A percentile compares a stretch with the other conserved stretches of the same genome.
Evolutionary conservation across 805 yeast species (phyloP).

Genomic region (Metschnikowia kofuensis): DNA sequence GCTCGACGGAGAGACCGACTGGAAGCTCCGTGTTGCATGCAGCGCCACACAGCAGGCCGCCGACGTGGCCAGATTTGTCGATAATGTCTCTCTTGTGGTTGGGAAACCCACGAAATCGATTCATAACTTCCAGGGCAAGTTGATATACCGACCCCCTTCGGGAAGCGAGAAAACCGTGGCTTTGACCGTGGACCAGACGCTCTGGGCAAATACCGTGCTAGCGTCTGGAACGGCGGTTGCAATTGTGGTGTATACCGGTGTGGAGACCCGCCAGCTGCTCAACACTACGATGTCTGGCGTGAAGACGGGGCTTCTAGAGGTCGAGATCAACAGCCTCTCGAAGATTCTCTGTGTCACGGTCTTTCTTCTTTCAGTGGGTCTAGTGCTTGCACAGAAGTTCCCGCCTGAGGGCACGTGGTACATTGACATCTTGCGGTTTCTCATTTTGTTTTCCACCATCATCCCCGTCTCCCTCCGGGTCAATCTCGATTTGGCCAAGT

Average conservation of each 20-base stretch:
- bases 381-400: conserved; percentile 82
- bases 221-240: conserved; percentile 94
- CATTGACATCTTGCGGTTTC: conserved; percentile 82
- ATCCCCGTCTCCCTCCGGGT: conserved; percentile 96
- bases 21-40: conserved; percentile 87
- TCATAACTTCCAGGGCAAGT: conserved; percentile 74
- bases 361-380: conserved; percentile 66
- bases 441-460: conserved; percentile 89
- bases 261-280: conserved; percentile 91
- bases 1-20: conserved; percentile 97
- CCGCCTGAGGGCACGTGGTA: conserved; percentile 67
- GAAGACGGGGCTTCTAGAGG: conserved; percentile 83
- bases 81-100: conserved; percentile 55
- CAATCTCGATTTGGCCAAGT: conserved; percentile 90
- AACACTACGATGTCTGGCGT: conserved; percentile 87
- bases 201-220: conserved; percentile 97
- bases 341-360: conserved; percentile 88
- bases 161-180: conserved; percentile 42
- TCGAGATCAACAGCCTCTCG: conserved; percentile 85
- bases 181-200: conserved; percentile 80
- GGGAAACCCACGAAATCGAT: conserved; percentile 84
- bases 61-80: conserved; percentile 33
- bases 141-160: conserved; percentile 29
- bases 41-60: conserved; percentile 56
- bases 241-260: conserved; percentile 84